phyloP scores from a whole-genome alignment of 1,284 basidiomycete species.

The Vanrija sp. region DNA sequence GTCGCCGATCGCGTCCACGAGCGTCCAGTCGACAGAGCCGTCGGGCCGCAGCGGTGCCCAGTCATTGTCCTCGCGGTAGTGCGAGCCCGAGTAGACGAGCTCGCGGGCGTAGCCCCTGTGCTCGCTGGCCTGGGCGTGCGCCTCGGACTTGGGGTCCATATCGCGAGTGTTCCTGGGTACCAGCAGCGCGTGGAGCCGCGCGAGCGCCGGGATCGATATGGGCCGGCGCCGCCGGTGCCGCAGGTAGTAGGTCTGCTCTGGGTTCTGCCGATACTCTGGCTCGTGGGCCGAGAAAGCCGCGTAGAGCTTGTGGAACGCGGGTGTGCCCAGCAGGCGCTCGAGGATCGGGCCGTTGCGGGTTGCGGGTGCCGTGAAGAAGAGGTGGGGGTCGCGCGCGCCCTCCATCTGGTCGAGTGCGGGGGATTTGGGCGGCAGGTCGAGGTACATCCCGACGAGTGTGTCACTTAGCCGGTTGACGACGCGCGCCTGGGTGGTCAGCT shows the following conservation, averaged over 20 bases:
- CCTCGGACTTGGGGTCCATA: slow-evolving; percentile 15
- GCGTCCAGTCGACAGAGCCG: slow-evolving; percentile 38
- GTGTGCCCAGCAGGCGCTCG: slow-evolving; percentile 18
- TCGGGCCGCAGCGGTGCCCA: slow-evolving; percentile 34
- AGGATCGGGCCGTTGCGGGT: slow-evolving; percentile 19
- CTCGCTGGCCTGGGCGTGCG: slow-evolving; percentile 11
- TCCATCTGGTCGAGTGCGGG: background rate
- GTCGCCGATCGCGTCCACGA: slow-evolving; percentile 36
- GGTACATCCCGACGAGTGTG: slow-evolving; percentile 31
- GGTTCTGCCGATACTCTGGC: slow-evolving; percentile 5
- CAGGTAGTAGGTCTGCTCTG: slow-evolving; percentile 13
- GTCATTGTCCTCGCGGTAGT: slow-evolving; percentile 32
- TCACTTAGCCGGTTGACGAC: slow-evolving; percentile 23
- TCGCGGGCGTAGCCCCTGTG: slow-evolving; percentile 33
- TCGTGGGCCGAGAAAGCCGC: slow-evolving; percentile 5
- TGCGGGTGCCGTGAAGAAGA: slow-evolving; percentile 2
- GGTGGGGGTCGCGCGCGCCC: background rate
- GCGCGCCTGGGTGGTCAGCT: slow-evolving; percentile 8
- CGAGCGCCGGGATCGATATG: slow-evolving; percentile 20
- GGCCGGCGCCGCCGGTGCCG: slow-evolving; percentile 8
- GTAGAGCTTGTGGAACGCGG: slow-evolving; percentile 24
- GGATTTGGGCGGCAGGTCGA: slow-evolving; percentile 21
- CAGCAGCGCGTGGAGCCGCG: slow-evolving; percentile 26
- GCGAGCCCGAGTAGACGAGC: slow-evolving; percentile 28
- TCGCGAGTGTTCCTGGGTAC: slow-evolving; percentile 8